phyloP scores from a whole-genome alignment of 768 basidiomycete species.

The Pleurotus platypus region DNA sequence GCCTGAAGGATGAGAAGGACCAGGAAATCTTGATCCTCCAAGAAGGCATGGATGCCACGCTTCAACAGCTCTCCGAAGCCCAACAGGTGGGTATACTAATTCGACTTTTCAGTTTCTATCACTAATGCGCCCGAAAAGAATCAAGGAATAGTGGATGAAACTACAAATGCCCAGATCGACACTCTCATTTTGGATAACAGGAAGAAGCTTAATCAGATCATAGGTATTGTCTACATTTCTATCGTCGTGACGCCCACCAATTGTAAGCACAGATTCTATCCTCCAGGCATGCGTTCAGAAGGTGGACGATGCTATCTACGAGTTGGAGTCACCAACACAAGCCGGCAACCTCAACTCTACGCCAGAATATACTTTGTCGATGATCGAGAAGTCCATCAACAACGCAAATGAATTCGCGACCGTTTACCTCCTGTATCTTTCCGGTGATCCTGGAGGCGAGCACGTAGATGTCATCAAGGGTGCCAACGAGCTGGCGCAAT shows the following conservation, averaged over 20 bases:
- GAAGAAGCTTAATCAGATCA: conserved; percentile 97
- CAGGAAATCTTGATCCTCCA: conserved; percentile 94
- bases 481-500: conserved; percentile 95
- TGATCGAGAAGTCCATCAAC: conserved; percentile 95
- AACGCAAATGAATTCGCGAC: conserved; percentile 96
- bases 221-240: conserved; percentile 46
- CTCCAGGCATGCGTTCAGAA: conserved; percentile 95
- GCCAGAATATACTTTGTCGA: conserved; percentile 95
- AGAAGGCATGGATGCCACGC: conserved; percentile 91
- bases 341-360: conserved; percentile 97
- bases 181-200: conserved; percentile 93
- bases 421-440: conserved; percentile 86
- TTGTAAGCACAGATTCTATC: conserved; percentile 74
- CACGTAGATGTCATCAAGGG: conserved; percentile 98
- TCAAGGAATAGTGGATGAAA: conserved; percentile 81
- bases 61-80: conserved; percentile 81
- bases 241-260: conserved; percentile 12
- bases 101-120: conserved; percentile 1
- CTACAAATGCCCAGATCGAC: conserved; percentile 96
- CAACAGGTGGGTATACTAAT: conserved; percentile 59
- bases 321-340: conserved; percentile 93
- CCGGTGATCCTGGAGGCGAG: conserved; percentile 85
- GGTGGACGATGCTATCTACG: conserved; percentile 96
- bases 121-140: conserved; percentile 40
- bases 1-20: conserved; percentile 91